Evolutionary conservation across 164 flowering plant species (phyloP).

Genomic region (Nymphaea thermarum): DNA sequence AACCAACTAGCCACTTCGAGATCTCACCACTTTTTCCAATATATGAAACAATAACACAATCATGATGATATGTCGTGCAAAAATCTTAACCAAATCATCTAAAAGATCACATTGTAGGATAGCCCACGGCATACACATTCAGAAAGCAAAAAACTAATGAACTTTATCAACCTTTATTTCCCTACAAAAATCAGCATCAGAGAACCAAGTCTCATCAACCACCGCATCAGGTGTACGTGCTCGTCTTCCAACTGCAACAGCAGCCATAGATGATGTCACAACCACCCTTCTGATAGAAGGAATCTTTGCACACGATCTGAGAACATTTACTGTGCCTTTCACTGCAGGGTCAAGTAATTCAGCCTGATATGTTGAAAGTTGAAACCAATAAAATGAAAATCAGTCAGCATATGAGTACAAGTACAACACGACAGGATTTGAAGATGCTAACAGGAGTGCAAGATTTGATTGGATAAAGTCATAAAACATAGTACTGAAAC

Average conservation of each 20-base stretch:
- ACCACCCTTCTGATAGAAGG: conserved; percentile 37
- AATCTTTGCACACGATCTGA: conserved; percentile 26
- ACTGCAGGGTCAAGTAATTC: conserved; percentile 46
- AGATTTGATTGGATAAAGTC: too few species aligned
- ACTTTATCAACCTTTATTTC: conserved; percentile 18
- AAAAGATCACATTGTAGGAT: too few species aligned
- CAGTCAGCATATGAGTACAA: too few species aligned
- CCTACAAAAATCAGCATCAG: conserved; percentile 26
- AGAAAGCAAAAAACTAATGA: neutral
- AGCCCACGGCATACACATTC: neutral
- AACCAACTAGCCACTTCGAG: too few species aligned
- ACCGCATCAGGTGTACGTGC: conserved; percentile 39
- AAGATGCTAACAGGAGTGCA: too few species aligned
- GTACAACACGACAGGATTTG: too few species aligned
- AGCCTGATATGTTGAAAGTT: conserved; percentile 10
- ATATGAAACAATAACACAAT: too few species aligned
- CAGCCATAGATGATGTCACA: conserved; percentile 42
- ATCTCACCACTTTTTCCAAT: too few species aligned
- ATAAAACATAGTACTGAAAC: too few species aligned
- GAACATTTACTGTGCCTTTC: conserved; percentile 49
- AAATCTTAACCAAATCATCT: too few species aligned
- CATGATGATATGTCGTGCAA: too few species aligned
- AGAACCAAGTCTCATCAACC: conserved; percentile 50
- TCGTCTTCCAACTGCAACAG: conserved; percentile 23
- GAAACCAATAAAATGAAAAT: too few species aligned